These are phyloP conservation scores for Ganoderma meredithae DNA, from an alignment of 1,284 basidiomycete genomes.

Conservation along the genomic window DNA sequence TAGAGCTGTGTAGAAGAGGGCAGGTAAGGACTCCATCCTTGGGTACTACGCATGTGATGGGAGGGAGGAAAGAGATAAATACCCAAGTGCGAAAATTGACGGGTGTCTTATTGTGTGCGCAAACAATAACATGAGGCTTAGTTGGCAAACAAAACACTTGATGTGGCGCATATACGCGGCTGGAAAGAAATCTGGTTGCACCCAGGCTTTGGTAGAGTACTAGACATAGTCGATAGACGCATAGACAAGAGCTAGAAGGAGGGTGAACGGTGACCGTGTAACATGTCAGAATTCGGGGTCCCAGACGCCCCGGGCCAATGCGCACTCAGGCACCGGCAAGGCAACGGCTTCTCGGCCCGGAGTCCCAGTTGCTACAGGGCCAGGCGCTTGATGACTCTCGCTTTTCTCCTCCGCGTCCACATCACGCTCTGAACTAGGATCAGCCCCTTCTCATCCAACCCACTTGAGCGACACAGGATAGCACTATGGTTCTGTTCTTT, in stretches of 20 bases:
- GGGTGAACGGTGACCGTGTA: neutral
- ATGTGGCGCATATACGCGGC: neutral
- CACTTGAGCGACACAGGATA: neutral
- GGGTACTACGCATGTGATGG: neutral
- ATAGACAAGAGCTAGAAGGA: neutral
- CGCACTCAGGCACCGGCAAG: neutral
- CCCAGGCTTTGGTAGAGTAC: neutral
- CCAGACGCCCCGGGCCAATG: neutral
- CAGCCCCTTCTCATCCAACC: neutral
- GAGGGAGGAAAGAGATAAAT: conserved; percentile 17
- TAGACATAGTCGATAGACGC: neutral
- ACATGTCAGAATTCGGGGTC: neutral
- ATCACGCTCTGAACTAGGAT: neutral
- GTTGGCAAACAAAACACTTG: conserved; percentile 9
- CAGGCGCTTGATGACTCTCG: neutral
- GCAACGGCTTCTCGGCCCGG: conserved; percentile 24
- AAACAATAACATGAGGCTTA: conserved; percentile 22
- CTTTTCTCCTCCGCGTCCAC: neutral
- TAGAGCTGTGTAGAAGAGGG: conserved; percentile 25
- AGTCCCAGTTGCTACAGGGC: neutral
- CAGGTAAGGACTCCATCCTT: conserved; percentile 13
- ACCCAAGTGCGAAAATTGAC: conserved; percentile 11
- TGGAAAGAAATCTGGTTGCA: neutral
- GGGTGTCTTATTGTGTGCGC: conserved; percentile 27
- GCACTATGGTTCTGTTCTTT: conserved; percentile 32